phyloP scores from a whole-genome alignment of 2,329 filamentous ascomycete genomes.

The Proliferodiscus dingleyae region DNA sequence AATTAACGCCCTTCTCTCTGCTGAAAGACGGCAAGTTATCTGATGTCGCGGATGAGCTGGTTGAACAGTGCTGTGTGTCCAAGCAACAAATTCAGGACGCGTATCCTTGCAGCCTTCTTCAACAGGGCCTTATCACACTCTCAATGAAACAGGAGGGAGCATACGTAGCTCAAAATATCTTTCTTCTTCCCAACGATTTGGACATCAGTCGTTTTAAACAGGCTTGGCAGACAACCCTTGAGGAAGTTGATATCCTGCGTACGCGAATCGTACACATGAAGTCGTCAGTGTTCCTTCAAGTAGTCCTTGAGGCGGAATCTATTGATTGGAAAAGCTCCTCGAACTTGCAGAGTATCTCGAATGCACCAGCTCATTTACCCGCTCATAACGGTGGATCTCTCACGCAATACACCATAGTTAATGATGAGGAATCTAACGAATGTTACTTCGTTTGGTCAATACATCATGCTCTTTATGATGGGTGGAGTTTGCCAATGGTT shows the following conservation, averaged over 20 bases:
- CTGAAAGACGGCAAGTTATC: background rate
- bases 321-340: slow-evolving; percentile 7
- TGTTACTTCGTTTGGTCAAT: slow-evolving; percentile 46
- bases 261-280: slow-evolving; percentile 26
- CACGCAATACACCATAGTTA: slow-evolving; percentile 14
- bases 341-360: background rate
- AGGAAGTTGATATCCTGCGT: slow-evolving; percentile 29
- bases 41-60: background rate
- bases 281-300: slow-evolving; percentile 8
- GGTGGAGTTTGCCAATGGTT: slow-evolving; percentile 40
- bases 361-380: background rate
- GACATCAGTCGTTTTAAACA: slow-evolving; percentile 5
- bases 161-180: slow-evolving; percentile 5
- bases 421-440: slow-evolving; percentile 6
- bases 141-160: slow-evolving; percentile 4
- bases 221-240: slow-evolving; percentile 18
- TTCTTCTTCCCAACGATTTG: slow-evolving; percentile 1
- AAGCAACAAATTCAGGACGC: slow-evolving; percentile 29
- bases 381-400: slow-evolving; percentile 9
- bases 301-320: slow-evolving; percentile 7
- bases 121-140: slow-evolving; percentile 30
- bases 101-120: slow-evolving; percentile 33
- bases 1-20: slow-evolving; percentile 21
- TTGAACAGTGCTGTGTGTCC: background rate
- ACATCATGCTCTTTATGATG: slow-evolving; percentile 53